Evolutionary conservation across 805 yeast species (phyloP).

Genomic region (Spathaspora gorwiae): DNA sequence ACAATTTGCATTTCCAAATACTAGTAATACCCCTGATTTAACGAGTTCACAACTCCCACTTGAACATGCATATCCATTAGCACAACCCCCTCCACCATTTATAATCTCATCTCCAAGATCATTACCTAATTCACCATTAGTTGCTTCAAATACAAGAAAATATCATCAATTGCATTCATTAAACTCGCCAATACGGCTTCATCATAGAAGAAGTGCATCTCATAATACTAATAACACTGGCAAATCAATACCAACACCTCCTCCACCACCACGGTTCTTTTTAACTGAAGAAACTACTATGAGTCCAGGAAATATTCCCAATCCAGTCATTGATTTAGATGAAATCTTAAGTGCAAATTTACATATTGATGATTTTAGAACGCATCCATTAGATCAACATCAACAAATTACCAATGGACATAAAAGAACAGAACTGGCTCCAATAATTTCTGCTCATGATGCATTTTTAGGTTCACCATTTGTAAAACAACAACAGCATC

Average conservation of each 20-base stretch:
- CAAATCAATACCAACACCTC: background rate
- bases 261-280: conserved; percentile 7
- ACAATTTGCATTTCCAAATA: conserved; percentile 28
- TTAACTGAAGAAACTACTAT: conserved; percentile 6
- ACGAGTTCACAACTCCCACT: background rate
- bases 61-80: background rate
- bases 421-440: conserved; percentile 17
- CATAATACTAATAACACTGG: background rate
- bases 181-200: conserved; percentile 29
- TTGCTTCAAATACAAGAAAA: conserved; percentile 1
- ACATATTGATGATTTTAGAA: conserved; percentile 18
- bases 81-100: background rate
- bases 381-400: conserved; percentile 1
- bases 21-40: conserved; percentile 11
- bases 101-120: background rate
- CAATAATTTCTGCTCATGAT: conserved; percentile 18
- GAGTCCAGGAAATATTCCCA: conserved; percentile 20
- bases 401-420: conserved; percentile 4
- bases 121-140: conserved; percentile 10
- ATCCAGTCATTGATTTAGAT: conserved; percentile 38
- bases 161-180: conserved; percentile 7
- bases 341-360: conserved; percentile 31
- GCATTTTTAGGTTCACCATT: conserved; percentile 31
- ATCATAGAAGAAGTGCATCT: conserved; percentile 1
- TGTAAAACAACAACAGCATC: conserved; percentile 11